Base-by-base conservation (phyloP, 768 basidiomycete genomes). In the Tulasnella sp. region DNA sequence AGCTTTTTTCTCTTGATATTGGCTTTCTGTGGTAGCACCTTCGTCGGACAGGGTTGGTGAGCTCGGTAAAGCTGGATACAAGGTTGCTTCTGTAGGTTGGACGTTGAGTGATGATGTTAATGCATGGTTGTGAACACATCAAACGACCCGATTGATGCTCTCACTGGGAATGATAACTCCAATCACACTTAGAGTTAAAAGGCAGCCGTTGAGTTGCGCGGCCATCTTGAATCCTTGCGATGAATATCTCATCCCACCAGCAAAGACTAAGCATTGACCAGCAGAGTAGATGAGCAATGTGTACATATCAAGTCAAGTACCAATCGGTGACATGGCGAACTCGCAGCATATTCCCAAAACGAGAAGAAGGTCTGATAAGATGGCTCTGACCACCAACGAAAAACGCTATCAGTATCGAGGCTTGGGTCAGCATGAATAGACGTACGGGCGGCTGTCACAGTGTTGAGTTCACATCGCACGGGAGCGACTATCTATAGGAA, bases 271-370 rank as follows among this genome's bases (percentile, higher is more conserved):
- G 34, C 15, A 38, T 38, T n/a, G n/a, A n/a, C n/a, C n/a, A n/a
- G n/a, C n/a, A n/a, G n/a, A n/a, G n/a, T n/a, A n/a, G n/a, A n/a
- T n/a, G n/a, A n/a, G n/a, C n/a, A n/a, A n/a, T n/a, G n/a, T n/a
- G n/a, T n/a, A n/a, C n/a, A n/a, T n/a, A n/a, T n/a, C n/a, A n/a
- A n/a, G n/a, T n/a, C n/a, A n/a, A n/a, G n/a, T n/a, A n/a, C n/a
- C n/a, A n/a, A n/a, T n/a, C n/a, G n/a, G n/a, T n/a, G n/a, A n/a
- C n/a, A n/a, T n/a, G n/a, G n/a, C n/a, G n/a, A 38, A 34, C 56
- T 46, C 31, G 55, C 56, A 91, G 66, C 88, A 90, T 88, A 92
- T 89, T 51, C 89, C 89, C 27, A 91, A 76, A 17, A 92, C 82
- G 52, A 92, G 76, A 31, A 90, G 53, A 22, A 62, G 52, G 34